Conservation (phyloP, 2,329 filamentous ascomycete genomes). For the Stemphylium beticola region DNA sequence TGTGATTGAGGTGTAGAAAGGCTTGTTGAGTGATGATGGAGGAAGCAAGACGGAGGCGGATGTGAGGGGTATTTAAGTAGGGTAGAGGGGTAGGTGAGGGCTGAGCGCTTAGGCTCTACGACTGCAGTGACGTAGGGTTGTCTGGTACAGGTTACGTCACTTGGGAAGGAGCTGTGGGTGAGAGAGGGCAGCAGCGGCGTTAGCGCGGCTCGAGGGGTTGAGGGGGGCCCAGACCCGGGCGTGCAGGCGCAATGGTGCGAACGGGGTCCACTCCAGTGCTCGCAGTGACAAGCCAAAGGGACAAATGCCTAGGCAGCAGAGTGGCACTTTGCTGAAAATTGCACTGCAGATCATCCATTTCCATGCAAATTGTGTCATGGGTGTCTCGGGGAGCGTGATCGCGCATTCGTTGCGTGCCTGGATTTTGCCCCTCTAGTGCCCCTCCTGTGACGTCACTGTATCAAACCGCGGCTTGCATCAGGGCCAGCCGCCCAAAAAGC, state of each 20-base stretch:
- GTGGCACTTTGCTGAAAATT: constrained; percentile 13
- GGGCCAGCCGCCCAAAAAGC: constrained; percentile 9
- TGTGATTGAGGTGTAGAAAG: neutral
- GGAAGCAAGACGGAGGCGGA: constrained; percentile 11
- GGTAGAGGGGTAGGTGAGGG: constrained; percentile 5
- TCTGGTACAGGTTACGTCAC: constrained; percentile 4
- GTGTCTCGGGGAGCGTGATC: neutral
- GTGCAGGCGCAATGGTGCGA: neutral
- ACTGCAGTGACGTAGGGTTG: constrained; percentile 8
- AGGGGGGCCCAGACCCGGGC: constrained; percentile 9
- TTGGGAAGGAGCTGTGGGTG: neutral
- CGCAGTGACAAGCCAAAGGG: constrained; percentile 1
- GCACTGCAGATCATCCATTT: constrained; percentile 22
- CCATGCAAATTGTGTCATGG: constrained; percentile 20
- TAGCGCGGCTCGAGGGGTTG: neutral
- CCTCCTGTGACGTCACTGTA: constrained; percentile 10
- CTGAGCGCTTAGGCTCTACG: neutral
- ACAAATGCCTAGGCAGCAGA: constrained; percentile 7
- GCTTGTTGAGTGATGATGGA: constrained; percentile 26
- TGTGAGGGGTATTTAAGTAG: constrained; percentile 25
- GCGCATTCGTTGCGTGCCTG: constrained; percentile 15
- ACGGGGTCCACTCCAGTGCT: constrained; percentile 8
- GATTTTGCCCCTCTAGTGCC: constrained; percentile 11
- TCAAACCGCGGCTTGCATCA: constrained; percentile 1
- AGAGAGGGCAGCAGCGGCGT: constrained; percentile 1